Evolutionary conservation across 805 yeast species (phyloP).

Genomic region (Metschnikowia cubensis): DNA sequence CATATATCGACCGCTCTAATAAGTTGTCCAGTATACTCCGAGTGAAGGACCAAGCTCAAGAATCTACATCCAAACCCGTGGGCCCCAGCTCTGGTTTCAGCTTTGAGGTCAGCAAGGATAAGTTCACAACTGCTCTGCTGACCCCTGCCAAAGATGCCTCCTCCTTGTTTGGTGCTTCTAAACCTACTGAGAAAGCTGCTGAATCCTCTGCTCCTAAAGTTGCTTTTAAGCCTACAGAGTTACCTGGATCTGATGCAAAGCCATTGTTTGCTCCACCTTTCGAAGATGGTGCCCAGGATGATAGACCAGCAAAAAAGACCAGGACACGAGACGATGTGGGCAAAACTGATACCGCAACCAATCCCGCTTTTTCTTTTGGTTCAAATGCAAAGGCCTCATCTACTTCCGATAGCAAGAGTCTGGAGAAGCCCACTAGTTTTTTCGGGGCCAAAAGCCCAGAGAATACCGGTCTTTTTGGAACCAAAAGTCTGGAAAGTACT

Average conservation of each 20-base stretch:
- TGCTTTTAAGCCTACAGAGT: background rate
- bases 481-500: background rate
- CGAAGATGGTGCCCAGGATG: conserved; percentile 1
- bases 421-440: background rate
- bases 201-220: conserved; percentile 8
- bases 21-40: conserved; percentile 28
- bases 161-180: background rate
- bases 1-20: conserved; percentile 23
- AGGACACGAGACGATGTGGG: background rate
- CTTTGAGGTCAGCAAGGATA: conserved; percentile 29
- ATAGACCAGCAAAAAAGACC: conserved; percentile 4
- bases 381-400: background rate
- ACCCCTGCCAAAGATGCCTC: background rate
- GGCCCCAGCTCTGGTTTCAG: conserved; percentile 39
- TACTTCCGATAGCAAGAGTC: background rate
- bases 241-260: background rate
- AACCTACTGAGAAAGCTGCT: conserved; percentile 7
- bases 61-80: background rate
- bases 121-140: conserved; percentile 22
- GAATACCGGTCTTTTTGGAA: too few relatives aligned
- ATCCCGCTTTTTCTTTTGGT: background rate
- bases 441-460: background rate
- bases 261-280: conserved; percentile 4
- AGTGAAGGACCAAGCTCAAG: conserved; percentile 22
- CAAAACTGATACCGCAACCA: background rate